phyloP scores from a whole-genome alignment of 2,329 filamentous ascomycete species.

The Aureobasidium sp. region DNA sequence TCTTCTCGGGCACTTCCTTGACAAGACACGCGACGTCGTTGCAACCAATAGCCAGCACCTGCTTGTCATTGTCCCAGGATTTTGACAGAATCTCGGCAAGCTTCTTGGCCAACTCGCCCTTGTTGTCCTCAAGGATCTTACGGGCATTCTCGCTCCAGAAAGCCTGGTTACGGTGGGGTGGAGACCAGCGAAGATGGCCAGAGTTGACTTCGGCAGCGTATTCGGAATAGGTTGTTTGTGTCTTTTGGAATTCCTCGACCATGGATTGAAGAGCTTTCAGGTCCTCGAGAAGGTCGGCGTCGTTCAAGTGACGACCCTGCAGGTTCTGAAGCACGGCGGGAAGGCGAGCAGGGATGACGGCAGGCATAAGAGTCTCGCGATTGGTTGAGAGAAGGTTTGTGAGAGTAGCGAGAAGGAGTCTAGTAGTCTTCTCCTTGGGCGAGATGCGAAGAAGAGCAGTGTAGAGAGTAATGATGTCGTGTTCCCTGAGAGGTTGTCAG shows the following conservation, averaged over 20 bases:
- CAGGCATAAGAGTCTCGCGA: constrained; percentile 64
- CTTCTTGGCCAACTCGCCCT: constrained; percentile 70
- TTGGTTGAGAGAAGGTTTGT: constrained; percentile 75
- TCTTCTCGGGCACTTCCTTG: constrained; percentile 80
- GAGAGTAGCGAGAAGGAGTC: constrained; percentile 81
- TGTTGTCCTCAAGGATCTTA: constrained; percentile 75
- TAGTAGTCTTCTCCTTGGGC: constrained; percentile 95
- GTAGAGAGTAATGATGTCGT: constrained; percentile 86
- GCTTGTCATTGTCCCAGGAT: constrained; percentile 76
- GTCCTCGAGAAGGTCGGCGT: constrained; percentile 48
- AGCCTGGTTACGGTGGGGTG: constrained; percentile 74
- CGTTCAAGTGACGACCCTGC: constrained; percentile 44
- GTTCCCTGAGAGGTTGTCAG: constrained; percentile 55
- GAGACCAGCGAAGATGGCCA: constrained; percentile 87
- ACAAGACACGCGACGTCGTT: constrained; percentile 87
- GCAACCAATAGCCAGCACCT: constrained; percentile 84
- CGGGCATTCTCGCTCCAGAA: constrained; percentile 93
- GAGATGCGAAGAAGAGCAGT: constrained; percentile 87
- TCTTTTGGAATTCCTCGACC: constrained; percentile 76
- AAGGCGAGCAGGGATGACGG: constrained; percentile 78
- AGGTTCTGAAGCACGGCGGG: constrained; percentile 56
- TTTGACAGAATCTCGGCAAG: constrained; percentile 79
- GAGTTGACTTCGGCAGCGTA: constrained; percentile 76
- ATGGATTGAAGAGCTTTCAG: constrained; percentile 47
- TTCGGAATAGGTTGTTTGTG: constrained; percentile 60